These are phyloP conservation scores for Kodamaea lidongshanica DNA, from an alignment of 805 yeast species.

Conservation along the genomic window DNA sequence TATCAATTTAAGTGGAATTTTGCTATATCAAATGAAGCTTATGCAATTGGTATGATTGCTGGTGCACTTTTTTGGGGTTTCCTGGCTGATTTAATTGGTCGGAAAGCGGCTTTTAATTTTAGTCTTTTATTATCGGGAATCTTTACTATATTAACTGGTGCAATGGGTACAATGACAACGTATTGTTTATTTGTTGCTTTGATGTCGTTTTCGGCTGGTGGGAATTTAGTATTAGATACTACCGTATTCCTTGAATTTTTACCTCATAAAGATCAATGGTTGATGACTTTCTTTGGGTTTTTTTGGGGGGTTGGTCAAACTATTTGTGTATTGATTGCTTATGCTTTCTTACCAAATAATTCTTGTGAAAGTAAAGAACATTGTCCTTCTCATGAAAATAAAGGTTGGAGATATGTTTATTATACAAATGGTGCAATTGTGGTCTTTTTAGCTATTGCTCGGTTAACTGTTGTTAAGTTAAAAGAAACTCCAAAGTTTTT, in stretches of 20 bases:
- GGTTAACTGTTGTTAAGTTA: slow-evolving; percentile 31
- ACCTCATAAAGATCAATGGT: slow-evolving; percentile 46
- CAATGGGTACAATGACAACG: slow-evolving; percentile 43
- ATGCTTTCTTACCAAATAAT: slow-evolving; percentile 49
- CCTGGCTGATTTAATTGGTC: slow-evolving; percentile 30
- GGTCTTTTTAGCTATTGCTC: slow-evolving; percentile 24
- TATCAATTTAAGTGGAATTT: slow-evolving; percentile 41
- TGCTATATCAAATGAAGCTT: slow-evolving; percentile 33
- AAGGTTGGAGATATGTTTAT: slow-evolving; percentile 57
- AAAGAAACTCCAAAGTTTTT: slow-evolving; percentile 54
- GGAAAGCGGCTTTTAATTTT: slow-evolving; percentile 18
- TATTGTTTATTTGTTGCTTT: slow-evolving; percentile 45
- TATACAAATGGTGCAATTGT: slow-evolving; percentile 46
- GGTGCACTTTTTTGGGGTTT: slow-evolving; percentile 57
- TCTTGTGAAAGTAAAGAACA: slow-evolving; percentile 37
- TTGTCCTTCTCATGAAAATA: slow-evolving; percentile 43
- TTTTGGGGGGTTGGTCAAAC: slow-evolving; percentile 47
- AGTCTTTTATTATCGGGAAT: slow-evolving; percentile 44
- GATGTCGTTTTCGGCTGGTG: slow-evolving; percentile 46
- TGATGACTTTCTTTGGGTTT: slow-evolving; percentile 42
- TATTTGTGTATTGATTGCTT: slow-evolving; percentile 44
- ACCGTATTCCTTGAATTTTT: slow-evolving; percentile 48
- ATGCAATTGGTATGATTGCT: slow-evolving; percentile 39
- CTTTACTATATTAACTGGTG: slow-evolving; percentile 51
- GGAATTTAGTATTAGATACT: slow-evolving; percentile 51